These are phyloP conservation scores for Arthrobotrys sphaeroides DNA, from an alignment of 2,329 filamentous ascomycete species.

Conservation along the genomic window DNA sequence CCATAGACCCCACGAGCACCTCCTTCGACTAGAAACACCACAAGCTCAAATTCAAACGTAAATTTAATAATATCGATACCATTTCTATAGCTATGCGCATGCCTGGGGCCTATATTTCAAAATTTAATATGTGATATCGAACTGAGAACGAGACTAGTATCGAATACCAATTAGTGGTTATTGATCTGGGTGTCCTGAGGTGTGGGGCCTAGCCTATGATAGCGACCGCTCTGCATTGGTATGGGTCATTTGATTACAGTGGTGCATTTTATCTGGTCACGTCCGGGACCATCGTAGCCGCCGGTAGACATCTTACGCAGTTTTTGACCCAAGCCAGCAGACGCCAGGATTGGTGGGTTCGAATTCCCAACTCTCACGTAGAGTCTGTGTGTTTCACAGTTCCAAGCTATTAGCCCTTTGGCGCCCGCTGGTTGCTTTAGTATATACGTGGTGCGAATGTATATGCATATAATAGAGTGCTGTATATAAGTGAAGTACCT, in stretches of 20 bases:
- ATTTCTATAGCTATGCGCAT: not conserved
- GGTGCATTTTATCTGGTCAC: too few relatives aligned
- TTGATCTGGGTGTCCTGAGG: not conserved
- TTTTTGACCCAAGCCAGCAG: conserved; percentile 14
- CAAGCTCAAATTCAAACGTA: not conserved
- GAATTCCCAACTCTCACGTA: conserved; percentile 4
- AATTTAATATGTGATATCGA: not conserved
- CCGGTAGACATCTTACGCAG: not conserved
- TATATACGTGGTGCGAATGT: not conserved
- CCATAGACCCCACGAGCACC: not conserved
- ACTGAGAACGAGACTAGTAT: too few relatives aligned
- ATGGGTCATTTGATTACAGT: too few relatives aligned
- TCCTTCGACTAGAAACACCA: not conserved
- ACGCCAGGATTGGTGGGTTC: conserved; percentile 3
- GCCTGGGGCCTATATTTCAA: not conserved
- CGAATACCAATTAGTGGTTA: not conserved
- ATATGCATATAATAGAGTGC: too few relatives aligned
- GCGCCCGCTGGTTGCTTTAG: not conserved
- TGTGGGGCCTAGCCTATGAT: too few relatives aligned
- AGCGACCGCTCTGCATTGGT: too few relatives aligned
- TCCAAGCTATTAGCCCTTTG: not conserved
- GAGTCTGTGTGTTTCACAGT: not conserved
- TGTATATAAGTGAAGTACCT: too few relatives aligned
- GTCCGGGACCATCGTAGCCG: not conserved
- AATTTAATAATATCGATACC: not conserved